These are phyloP conservation scores for Podosphaera xanthii DNA, from an alignment of 2,329 filamentous ascomycete species.

Conservation along the genomic window DNA sequence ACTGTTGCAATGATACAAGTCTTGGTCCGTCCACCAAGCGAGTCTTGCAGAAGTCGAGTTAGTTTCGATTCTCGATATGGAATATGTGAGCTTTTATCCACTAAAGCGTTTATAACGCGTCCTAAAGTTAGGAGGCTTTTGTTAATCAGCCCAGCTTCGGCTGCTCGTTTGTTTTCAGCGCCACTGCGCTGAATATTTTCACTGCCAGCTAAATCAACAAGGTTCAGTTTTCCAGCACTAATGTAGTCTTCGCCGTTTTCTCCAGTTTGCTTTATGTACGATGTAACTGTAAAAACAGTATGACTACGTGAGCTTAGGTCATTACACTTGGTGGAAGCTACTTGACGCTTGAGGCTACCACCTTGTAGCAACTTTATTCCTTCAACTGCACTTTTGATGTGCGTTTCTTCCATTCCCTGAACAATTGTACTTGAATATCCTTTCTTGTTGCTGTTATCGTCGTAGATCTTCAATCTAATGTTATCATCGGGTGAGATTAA, in stretches of 20 bases:
- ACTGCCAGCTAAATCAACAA: conserved; percentile 89
- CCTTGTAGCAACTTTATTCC: conserved; percentile 75
- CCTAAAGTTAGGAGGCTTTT: conserved; percentile 89
- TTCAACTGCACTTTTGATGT: conserved; percentile 64
- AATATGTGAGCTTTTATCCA: conserved; percentile 75
- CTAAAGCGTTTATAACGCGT: conserved; percentile 89
- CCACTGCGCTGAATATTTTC: conserved; percentile 96
- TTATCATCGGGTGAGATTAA: conserved; percentile 62
- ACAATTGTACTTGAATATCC: conserved; percentile 72
- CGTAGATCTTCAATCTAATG: conserved; percentile 82
- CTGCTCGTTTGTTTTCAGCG: conserved; percentile 90
- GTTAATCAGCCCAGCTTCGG: conserved; percentile 92
- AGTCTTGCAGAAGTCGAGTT: conserved; percentile 85
- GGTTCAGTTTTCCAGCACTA: conserved; percentile 77
- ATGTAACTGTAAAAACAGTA: conserved; percentile 90
- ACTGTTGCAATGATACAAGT: conserved; percentile 97
- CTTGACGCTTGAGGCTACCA: conserved; percentile 82
- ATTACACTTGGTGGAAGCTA: conserved; percentile 99
- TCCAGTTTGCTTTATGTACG: conserved; percentile 60
- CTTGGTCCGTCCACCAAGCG: conserved; percentile 81
- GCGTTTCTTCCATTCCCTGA: conserved; percentile 92
- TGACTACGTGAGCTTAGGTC: conserved; percentile 93
- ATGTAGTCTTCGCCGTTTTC: conserved; percentile 79
- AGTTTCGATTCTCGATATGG: conserved; percentile 87
- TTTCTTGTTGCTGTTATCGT: conserved; percentile 66